Evolutionary conservation across 2,329 filamentous ascomycete genomes (phyloP).

Genomic region (Verticillium klebahnii): DNA sequence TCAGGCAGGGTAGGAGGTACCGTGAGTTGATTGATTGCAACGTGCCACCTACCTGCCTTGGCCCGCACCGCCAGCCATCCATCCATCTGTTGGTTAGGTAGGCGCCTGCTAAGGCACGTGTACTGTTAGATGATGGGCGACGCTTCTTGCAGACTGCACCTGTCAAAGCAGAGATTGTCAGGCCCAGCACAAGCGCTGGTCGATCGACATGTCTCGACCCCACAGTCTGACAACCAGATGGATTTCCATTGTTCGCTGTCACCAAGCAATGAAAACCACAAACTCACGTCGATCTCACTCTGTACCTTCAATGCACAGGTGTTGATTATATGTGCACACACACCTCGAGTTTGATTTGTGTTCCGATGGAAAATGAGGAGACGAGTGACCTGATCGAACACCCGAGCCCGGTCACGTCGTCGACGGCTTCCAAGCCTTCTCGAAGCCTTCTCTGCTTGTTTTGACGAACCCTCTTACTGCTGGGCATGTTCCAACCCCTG

Average conservation of each 20-base stretch:
- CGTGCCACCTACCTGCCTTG: no score
- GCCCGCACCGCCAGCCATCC: no score
- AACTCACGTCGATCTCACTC: not conserved
- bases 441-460: not conserved
- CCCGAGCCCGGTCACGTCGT: no score
- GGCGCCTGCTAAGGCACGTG: no score
- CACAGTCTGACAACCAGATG: not conserved
- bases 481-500: not conserved
- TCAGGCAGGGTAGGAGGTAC: no score
- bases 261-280: not conserved
- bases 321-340: no score
- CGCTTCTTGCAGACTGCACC: not conserved
- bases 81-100: no score
- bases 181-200: not conserved
- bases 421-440: not conserved
- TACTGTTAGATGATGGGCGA: no score
- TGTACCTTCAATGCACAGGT: not conserved
- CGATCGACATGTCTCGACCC: not conserved
- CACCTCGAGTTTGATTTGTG: no score
- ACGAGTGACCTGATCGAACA: no score
- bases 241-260: not conserved
- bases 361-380: no score
- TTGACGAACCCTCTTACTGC: not conserved
- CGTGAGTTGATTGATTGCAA: no score
- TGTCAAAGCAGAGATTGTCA: not conserved